Evolutionary conservation across 1,284 basidiomycete genomes (phyloP), one percentile per base, ranked within the genome.

Genomic region (Amylostereum chailletii): DNA sequence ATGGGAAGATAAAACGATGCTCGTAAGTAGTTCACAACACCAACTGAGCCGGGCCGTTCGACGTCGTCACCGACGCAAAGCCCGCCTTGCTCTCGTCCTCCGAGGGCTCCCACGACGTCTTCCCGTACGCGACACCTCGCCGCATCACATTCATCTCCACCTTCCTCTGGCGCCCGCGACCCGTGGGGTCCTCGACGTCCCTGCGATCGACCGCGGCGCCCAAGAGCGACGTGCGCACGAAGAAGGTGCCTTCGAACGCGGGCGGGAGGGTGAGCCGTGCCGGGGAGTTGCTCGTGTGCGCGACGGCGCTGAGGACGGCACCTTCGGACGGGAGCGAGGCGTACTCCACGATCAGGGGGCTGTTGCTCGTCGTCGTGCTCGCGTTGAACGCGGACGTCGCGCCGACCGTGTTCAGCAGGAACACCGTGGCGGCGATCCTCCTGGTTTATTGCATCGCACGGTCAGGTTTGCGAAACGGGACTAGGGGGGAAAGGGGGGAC

Each of bases 181-280:
- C 47, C 4, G 53, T 42, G 7, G 54, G 54, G 31, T 55, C 54
- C 11, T 47, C 38, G 19, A 41, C 53, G 8, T 51, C 42, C 7
- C 43, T 37, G 5, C 40, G 26, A 5, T 34, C 3, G 36, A 62
- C 37, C 4, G 10, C 40, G 0, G 63, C 54, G 2, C 40, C 41
- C 2, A 53, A 51, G 5, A 64, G 59, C 1, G 68, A 66, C 19
- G 72, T 68, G n/a, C 49, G 33, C 32, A 74, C 54, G 0, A 61
- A 54, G 45, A 71, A 71, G 2, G 52, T 56, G 3, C 76, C 75
- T 52, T 77, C 71, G 45, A 62, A 78, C 1, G 69, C 57, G 1
- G 67, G 60, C 30, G 71, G 65, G 45, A 78, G 57, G 27, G 50
- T 56, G 9, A 76, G 65, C 2, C 39, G 48, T 7, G 65, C 69